Conservation (phyloP, 352 stramenopile genomes). For the Elongisporangium anandrum region DNA sequence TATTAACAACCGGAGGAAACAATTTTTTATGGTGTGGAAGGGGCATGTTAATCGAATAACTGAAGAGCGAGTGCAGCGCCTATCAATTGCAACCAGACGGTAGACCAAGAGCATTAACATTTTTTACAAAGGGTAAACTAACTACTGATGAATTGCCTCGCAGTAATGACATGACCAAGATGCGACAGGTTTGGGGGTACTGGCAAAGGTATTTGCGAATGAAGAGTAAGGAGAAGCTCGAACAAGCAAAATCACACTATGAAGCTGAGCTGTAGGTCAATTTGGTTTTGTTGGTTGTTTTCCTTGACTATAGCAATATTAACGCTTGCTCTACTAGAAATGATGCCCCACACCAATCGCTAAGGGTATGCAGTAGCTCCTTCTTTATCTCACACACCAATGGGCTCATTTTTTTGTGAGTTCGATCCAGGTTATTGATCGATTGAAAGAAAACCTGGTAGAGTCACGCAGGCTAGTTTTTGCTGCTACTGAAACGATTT, state of each 20-base stretch:
- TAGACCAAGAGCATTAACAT: slow-evolving; percentile 5
- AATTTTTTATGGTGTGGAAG: slow-evolving; percentile 58
- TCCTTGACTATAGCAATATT: slow-evolving; percentile 1
- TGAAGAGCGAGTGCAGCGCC: slow-evolving; percentile 62
- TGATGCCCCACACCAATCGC: slow-evolving; percentile 37
- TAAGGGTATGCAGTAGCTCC: slow-evolving; percentile 18
- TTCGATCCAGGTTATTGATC: slow-evolving; percentile 48
- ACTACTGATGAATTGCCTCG: background rate
- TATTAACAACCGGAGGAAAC: slow-evolving; percentile 31
- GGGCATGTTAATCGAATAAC: slow-evolving; percentile 39
- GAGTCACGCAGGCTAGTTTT: slow-evolving; percentile 59
- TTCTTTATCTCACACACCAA: background rate
- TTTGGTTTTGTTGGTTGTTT: background rate
- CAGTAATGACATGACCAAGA: slow-evolving; percentile 45
- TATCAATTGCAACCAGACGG: slow-evolving; percentile 44
- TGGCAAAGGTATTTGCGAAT: slow-evolving; percentile 58
- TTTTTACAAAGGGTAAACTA: too few relatives aligned
- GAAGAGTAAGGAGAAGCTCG: slow-evolving; percentile 43
- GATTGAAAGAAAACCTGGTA: slow-evolving; percentile 42
- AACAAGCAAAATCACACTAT: slow-evolving; percentile 44
- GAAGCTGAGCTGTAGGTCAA: slow-evolving; percentile 51
- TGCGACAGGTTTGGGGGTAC: slow-evolving; percentile 34
- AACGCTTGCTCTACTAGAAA: slow-evolving; percentile 14
- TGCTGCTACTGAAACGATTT: slow-evolving; percentile 50
- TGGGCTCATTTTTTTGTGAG: background rate